phyloP scores from a whole-genome alignment of 1,284 basidiomycete genomes.

The Rugosomyces carneus region DNA sequence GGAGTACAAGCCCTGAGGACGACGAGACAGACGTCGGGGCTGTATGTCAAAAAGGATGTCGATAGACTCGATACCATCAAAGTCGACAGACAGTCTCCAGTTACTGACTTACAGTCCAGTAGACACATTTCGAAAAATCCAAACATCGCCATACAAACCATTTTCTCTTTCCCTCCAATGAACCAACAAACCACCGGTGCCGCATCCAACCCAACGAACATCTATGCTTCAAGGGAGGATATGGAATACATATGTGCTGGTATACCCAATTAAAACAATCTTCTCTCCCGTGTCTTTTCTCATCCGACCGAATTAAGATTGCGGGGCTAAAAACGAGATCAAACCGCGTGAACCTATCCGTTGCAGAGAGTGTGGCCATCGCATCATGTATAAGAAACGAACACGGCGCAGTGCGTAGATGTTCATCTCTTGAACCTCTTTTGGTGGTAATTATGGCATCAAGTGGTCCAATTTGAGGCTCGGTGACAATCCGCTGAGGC shows the following conservation, averaged over 20 bases:
- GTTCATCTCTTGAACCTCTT: constrained; percentile 4
- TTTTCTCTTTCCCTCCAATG: constrained; percentile 27
- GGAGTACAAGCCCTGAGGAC: background rate
- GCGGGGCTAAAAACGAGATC: constrained; percentile 91
- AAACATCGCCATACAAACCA: constrained; percentile 19
- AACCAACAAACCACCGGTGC: constrained; percentile 32
- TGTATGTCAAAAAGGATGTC: no score
- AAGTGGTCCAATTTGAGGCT: constrained; percentile 88
- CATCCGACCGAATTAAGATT: constrained; percentile 59
- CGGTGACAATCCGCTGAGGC: constrained; percentile 38
- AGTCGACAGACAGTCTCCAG: background rate
- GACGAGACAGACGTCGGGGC: constrained; percentile 5
- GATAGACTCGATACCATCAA: constrained; percentile 18
- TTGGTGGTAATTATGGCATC: constrained; percentile 9
- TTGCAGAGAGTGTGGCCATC: constrained; percentile 95
- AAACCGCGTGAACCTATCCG: constrained; percentile 92
- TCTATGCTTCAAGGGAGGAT: constrained; percentile 40
- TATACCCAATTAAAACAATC: constrained; percentile 29
- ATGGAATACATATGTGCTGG: constrained; percentile 95
- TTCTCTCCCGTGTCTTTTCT: constrained; percentile 1
- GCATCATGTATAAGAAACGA: constrained; percentile 99
- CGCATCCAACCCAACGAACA: background rate
- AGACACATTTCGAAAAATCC: constrained; percentile 9
- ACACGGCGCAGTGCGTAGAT: constrained; percentile 85
- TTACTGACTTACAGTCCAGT: no score